These are phyloP conservation scores for Castanospermum australe DNA, from an alignment of 306 rosid species.

Conservation along the genomic window DNA sequence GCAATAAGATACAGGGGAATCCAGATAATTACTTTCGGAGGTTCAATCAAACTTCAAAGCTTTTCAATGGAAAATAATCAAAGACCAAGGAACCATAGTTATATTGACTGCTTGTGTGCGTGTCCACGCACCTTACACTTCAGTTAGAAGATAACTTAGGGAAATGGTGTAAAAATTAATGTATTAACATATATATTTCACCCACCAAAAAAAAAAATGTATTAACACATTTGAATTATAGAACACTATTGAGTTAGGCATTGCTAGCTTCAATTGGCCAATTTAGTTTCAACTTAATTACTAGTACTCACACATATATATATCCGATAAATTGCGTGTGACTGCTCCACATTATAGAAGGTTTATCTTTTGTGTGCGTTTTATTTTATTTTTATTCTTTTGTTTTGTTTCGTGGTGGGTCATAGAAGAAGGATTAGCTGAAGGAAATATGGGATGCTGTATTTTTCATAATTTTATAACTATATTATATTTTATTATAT, in stretches of 20 bases:
- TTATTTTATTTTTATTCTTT: neutral
- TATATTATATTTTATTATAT: neutral
- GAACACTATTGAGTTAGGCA: neutral
- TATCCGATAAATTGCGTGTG: conserved; percentile 11
- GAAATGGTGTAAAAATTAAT: neutral
- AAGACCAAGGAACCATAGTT: neutral
- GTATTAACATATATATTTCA: too few relatives aligned
- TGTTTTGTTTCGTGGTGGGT: neutral
- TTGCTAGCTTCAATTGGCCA: neutral
- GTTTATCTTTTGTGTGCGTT: neutral
- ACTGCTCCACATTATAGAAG: conserved; percentile 15
- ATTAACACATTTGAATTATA: neutral
- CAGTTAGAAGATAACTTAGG: neutral
- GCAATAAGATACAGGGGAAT: neutral
- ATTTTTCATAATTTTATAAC: neutral
- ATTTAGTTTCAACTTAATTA: neutral
- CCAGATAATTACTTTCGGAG: neutral
- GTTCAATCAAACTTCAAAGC: neutral
- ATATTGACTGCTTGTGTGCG: neutral
- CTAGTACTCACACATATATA: neutral
- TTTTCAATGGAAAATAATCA: neutral
- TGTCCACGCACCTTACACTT: neutral
- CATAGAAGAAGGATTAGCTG: neutral
- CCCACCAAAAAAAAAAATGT: too few relatives aligned
- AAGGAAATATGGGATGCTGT: neutral